These are phyloP conservation scores for Aspergillus oerlinghausenensis DNA, from an alignment of 2,329 filamentous ascomycete species.

Conservation along the genomic window DNA sequence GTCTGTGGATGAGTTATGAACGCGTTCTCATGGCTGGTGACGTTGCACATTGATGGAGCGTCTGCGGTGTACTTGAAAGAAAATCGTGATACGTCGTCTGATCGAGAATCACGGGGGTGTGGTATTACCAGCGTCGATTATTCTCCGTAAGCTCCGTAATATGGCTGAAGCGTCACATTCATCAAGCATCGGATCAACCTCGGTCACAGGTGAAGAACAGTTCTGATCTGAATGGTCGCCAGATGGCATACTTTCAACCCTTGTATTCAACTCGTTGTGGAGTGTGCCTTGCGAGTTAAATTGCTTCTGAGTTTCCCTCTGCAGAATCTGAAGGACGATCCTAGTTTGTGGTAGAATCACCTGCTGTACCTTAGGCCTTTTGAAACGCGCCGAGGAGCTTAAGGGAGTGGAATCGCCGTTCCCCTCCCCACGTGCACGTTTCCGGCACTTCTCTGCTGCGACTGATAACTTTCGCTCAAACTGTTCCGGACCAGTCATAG, in stretches of 20 bases:
- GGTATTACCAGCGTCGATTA: neutral
- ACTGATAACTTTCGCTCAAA: conserved; percentile 1
- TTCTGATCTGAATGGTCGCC: neutral
- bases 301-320: conserved; percentile 5
- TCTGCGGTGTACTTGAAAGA: neutral
- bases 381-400: conserved; percentile 1
- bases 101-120: neutral
- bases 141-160: neutral
- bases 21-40: neutral
- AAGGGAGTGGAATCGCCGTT: neutral
- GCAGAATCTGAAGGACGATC: conserved; percentile 8
- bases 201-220: neutral
- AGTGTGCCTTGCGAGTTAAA: neutral
- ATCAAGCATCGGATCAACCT: neutral
- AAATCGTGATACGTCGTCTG: neutral
- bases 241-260: neutral
- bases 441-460: conserved; percentile 4
- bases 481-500: conserved; percentile 2
- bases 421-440: conserved; percentile 1
- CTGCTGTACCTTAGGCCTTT: conserved; percentile 7
- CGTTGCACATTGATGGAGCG: neutral
- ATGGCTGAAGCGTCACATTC: neutral
- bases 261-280: neutral
- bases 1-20: neutral
- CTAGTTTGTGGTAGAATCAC: conserved; percentile 12